These are phyloP conservation scores for Phialophora macrospora DNA, from an alignment of 2,329 filamentous ascomycete genomes.

Conservation along the genomic window DNA sequence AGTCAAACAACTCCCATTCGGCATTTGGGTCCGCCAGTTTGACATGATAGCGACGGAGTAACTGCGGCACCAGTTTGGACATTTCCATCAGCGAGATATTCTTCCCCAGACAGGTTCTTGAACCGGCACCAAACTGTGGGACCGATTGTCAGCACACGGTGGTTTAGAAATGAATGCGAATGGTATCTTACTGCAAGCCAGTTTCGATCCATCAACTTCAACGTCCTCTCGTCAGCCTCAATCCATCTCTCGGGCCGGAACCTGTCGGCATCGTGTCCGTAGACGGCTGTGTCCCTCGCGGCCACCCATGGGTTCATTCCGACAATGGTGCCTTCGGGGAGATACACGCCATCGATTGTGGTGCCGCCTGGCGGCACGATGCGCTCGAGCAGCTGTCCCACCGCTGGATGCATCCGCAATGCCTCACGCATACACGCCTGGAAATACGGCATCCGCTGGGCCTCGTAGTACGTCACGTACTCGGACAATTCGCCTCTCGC, in stretches of 20 bases:
- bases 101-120: constrained; percentile 49
- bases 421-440: constrained; percentile 44
- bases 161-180: neutral
- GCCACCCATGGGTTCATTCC: constrained; percentile 41
- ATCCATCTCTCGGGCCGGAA: constrained; percentile 45
- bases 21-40: constrained; percentile 31
- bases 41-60: constrained; percentile 35
- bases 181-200: constrained; percentile 39
- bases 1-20: constrained; percentile 40
- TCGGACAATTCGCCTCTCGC: constrained; percentile 27
- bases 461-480: constrained; percentile 32
- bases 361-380: constrained; percentile 57
- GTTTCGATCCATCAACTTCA: constrained; percentile 43
- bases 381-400: constrained; percentile 52
- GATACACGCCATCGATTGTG: constrained; percentile 39
- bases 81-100: constrained; percentile 41
- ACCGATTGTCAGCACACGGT: neutral
- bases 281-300: constrained; percentile 37
- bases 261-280: constrained; percentile 33
- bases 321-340: constrained; percentile 40
- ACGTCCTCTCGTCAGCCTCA: constrained; percentile 41
- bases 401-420: constrained; percentile 37
- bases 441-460: constrained; percentile 44
- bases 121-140: constrained; percentile 56
- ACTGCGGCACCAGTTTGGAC: constrained; percentile 39